Evolutionary conservation across 768 basidiomycete species (phyloP), one percentile per base, ranked within the genome.

Genomic region (Suillus sp.): DNA sequence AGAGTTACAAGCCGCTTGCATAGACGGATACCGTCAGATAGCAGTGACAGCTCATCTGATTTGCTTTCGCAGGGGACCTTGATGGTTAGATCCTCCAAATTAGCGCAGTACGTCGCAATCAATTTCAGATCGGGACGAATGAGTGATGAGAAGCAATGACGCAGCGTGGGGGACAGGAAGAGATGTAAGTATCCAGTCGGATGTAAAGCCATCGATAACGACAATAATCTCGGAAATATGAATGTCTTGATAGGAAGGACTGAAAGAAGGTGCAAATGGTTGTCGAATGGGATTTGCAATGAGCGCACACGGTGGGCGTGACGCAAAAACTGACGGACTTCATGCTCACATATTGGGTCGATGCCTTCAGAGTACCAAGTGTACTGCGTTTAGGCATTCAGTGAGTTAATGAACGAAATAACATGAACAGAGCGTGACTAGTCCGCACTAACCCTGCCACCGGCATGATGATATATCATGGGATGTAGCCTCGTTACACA

Each of bases 261-360:
- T 53, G 51, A 53, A 34, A 53, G 51, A 53, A 53, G 51, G 51
- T 53, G 51, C 32, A 53, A 53, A 34, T 53, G 51, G 11, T 53
- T 53, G 32, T 53, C 51, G 51, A 53, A 53, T 32, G 51, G 51
- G 11, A 53, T 34, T 53, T 53, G 51, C 51, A 53, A 53, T 34
- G 51, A 53, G 30, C 51, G 51, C 20, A 53, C 32, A 13, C 51
- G 51, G 51, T 32, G 30, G 51, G 51, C 51, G 51, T 53, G 51
- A 53, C 51, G 51, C 51, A 53, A n/a, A 53, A 53, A 53, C 32
- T 53, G 51, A n/a, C 6, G 51, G 51, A 34, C 11, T 53, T 53
- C 51, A 13, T 53, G 51, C 30, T 53, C 51, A 34, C 51, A 53
- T 34, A 53, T n/a, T 32, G 51, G 51, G 5, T 34, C 1, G 20